These are phyloP conservation scores for Dinochytrium kinnereticum DNA, from an alignment of 371 early-diverging fungal genomes.

Conservation along the genomic window DNA sequence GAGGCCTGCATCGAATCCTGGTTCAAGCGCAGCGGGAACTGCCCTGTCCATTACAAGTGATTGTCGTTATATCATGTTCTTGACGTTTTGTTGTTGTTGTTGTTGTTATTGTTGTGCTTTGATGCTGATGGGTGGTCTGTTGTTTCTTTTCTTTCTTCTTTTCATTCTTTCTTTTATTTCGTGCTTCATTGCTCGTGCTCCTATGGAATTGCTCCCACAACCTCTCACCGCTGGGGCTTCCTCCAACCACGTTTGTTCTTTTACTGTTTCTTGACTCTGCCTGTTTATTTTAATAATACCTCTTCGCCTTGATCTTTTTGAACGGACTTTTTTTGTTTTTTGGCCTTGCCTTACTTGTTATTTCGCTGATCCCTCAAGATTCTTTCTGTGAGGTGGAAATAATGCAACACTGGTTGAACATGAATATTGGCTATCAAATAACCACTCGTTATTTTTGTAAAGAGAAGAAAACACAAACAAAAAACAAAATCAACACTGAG, in stretches of 20 bases:
- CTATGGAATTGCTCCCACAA: background rate
- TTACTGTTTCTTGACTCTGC: no score
- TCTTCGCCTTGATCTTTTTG: no score
- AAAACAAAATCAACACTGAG: no score
- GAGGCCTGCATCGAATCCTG: slow-evolving; percentile 57
- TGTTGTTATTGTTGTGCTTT: background rate
- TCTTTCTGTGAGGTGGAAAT: slow-evolving; percentile 24
- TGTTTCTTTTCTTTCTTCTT: background rate
- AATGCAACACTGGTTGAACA: no score
- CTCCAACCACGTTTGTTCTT: slow-evolving; percentile 13
- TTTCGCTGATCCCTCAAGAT: no score
- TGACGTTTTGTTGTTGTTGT: background rate
- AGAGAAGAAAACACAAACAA: no score
- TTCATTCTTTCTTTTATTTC: background rate
- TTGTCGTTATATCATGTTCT: background rate
- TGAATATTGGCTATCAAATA: no score
- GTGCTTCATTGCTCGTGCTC: background rate
- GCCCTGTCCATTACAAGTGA: slow-evolving; percentile 19
- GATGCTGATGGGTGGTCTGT: background rate
- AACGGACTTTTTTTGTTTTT: no score
- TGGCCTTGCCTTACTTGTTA: no score
- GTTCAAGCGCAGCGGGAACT: background rate
- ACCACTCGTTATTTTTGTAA: no score
- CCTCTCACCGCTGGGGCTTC: no score
- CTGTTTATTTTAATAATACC: no score